These are phyloP conservation scores for Phytophthora megakarya DNA, from an alignment of 352 stramenopile genomes.

Conservation along the genomic window DNA sequence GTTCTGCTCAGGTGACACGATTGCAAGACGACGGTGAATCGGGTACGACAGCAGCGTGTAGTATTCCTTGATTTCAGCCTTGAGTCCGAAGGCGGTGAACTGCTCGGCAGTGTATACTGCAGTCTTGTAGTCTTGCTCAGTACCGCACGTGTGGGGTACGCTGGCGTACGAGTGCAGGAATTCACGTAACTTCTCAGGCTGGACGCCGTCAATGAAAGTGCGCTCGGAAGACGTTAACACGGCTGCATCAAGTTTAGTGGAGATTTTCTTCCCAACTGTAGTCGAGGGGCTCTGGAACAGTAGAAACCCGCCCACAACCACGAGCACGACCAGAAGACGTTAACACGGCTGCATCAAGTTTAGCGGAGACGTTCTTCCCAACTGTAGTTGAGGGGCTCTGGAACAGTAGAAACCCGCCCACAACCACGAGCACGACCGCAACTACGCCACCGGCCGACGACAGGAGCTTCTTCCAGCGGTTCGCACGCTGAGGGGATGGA, in stretches of 20 bases:
- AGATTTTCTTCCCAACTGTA: conserved; percentile 7
- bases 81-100: conserved; percentile 50
- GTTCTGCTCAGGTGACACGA: conserved; percentile 39
- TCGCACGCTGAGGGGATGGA: conserved; percentile 8
- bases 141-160: conserved; percentile 44
- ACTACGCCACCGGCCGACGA: conserved; percentile 22
- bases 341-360: conserved; percentile 15
- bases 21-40: conserved; percentile 36
- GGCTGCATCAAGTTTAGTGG: conserved; percentile 13
- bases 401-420: conserved; percentile 29
- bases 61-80: conserved; percentile 64
- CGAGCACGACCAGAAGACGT: conserved; percentile 14
- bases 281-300: conserved; percentile 26
- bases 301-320: conserved; percentile 30
- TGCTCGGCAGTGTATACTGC: conserved; percentile 54
- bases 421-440: conserved; percentile 22
- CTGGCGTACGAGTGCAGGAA: conserved; percentile 37
- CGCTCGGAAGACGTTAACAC: conserved; percentile 20
- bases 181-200: conserved; percentile 28
- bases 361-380: conserved; percentile 11
- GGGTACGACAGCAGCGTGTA: conserved; percentile 72
- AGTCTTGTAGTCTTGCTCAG: conserved; percentile 52
- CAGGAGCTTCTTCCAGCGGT: conserved; percentile 18
- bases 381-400: conserved; percentile 19
- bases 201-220: conserved; percentile 27